Conservation (phyloP, 345 rosid species). For the Mangifera indica region DNA sequence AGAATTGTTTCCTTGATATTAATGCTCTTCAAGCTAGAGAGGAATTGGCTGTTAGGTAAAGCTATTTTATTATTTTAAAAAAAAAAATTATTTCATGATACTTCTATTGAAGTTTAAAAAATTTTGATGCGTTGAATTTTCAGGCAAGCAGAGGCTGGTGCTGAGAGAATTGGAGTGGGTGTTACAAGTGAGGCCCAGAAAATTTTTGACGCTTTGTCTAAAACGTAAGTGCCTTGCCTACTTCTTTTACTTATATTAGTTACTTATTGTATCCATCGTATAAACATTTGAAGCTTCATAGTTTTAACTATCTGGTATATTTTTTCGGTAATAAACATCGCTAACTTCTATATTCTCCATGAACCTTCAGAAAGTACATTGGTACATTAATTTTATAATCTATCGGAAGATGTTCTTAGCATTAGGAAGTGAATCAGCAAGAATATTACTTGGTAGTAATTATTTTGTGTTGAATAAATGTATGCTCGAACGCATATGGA, state of each 20-base stretch:
- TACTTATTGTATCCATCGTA: no score
- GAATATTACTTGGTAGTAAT: neutral
- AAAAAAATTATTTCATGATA: no score
- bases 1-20: constrained; percentile 65
- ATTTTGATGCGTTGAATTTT: constrained; percentile 18
- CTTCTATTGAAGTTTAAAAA: constrained; percentile 1
- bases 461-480: neutral
- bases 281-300: no score
- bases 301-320: no score
- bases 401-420: neutral
- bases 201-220: constrained; percentile 84
- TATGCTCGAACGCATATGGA: neutral
- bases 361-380: neutral
- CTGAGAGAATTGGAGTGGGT: constrained; percentile 90
- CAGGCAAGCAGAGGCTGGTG: constrained; percentile 87
- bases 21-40: constrained; percentile 64
- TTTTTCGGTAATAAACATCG: no score
- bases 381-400: no score
- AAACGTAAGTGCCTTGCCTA: constrained; percentile 54
- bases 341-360: neutral
- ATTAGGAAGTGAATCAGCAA: no score
- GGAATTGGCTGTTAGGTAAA: constrained; percentile 73
- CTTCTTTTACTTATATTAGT: neutral
- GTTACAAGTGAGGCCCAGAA: constrained; percentile 86
- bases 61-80: neutral